A percentile compares a stretch with the other conserved stretches of the same genome.
Evolutionary conservation across 2,329 filamentous ascomycete species (phyloP).

Genomic region (Bipolaris oryzae): DNA sequence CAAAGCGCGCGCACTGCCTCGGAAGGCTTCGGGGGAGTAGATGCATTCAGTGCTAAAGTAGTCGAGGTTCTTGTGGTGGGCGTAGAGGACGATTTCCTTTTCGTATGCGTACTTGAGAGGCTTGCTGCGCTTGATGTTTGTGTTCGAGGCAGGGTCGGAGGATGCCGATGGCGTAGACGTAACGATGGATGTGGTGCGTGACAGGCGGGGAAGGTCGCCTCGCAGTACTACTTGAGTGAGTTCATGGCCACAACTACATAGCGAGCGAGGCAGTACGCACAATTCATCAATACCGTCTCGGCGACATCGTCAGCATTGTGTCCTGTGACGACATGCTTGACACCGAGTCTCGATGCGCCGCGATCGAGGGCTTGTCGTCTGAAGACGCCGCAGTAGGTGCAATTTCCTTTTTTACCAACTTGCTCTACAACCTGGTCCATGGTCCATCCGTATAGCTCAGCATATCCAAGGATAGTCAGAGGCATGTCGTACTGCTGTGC

Average conservation of each 20-base stretch:
- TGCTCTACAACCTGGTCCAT: slow-evolving; percentile 99
- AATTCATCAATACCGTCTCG: slow-evolving; percentile 97
- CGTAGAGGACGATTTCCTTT: slow-evolving; percentile 98
- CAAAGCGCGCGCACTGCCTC: slow-evolving; percentile 85
- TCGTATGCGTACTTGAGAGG: slow-evolving; percentile 98
- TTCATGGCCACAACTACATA: not conserved
- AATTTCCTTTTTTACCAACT: slow-evolving; percentile 97
- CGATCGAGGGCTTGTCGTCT: slow-evolving; percentile 91
- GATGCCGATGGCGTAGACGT: slow-evolving; percentile 62
- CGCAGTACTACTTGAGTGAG: slow-evolving; percentile 64
- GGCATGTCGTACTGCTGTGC: slow-evolving; percentile 89
- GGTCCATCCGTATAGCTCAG: slow-evolving; percentile 95
- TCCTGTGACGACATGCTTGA: slow-evolving; percentile 93
- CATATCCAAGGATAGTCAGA: slow-evolving; percentile 89
- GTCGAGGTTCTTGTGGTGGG: slow-evolving; percentile 93
- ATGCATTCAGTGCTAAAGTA: slow-evolving; percentile 99
- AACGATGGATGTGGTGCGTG: slow-evolving; percentile 87
- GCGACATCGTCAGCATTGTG: slow-evolving; percentile 98
- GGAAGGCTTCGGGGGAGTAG: slow-evolving; percentile 95
- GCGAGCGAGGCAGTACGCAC: slow-evolving; percentile 26
- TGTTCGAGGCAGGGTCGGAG: slow-evolving; percentile 61
- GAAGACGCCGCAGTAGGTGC: slow-evolving; percentile 98
- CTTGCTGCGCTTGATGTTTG: slow-evolving; percentile 93
- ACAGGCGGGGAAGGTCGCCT: slow-evolving; percentile 85
- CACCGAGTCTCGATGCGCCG: slow-evolving; percentile 83